Conservation (phyloP, 2,329 filamentous ascomycete species). For the Monosporascus sp. region DNA sequence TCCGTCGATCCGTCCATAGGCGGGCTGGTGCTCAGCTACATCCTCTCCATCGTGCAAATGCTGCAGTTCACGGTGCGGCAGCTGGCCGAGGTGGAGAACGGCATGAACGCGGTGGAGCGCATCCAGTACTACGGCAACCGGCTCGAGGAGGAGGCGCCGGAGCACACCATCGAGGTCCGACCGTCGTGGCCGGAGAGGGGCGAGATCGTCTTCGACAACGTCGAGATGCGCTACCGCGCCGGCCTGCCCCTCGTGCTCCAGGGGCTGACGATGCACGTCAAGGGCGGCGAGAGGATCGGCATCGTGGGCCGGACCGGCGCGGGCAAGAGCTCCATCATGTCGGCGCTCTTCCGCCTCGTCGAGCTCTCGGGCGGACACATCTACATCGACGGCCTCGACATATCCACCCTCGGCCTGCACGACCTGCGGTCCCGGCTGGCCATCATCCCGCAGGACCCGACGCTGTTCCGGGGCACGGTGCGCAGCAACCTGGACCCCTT, state of each 20-base stretch:
- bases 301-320: conserved; percentile 79
- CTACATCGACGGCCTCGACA: conserved; percentile 62
- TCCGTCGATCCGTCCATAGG: conserved; percentile 77
- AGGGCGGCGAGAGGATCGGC: conserved; percentile 72
- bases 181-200: conserved; percentile 81
- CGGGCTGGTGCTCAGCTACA: conserved; percentile 87
- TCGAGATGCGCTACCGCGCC: conserved; percentile 72
- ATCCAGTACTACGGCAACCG: conserved; percentile 83
- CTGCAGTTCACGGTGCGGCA: conserved; percentile 93
- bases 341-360: conserved; percentile 71
- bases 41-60: conserved; percentile 89
- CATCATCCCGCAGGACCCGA: conserved; percentile 82
- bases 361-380: conserved; percentile 60
- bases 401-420: conserved; percentile 67
- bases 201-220: conserved; percentile 69
- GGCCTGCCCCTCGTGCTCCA: conserved; percentile 69
- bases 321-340: conserved; percentile 81
- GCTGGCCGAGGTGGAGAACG: conserved; percentile 92
- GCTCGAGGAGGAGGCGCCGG: conserved; percentile 83
- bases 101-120: conserved; percentile 95
- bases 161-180: conserved; percentile 69
- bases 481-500: conserved; percentile 79
- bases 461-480: conserved; percentile 75
- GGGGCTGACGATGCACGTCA: conserved; percentile 66
- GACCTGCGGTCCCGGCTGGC: conserved; percentile 71